Evolutionary conservation across 371 early-diverging fungal species (phyloP).

Genomic region (Mucor indicus): DNA sequence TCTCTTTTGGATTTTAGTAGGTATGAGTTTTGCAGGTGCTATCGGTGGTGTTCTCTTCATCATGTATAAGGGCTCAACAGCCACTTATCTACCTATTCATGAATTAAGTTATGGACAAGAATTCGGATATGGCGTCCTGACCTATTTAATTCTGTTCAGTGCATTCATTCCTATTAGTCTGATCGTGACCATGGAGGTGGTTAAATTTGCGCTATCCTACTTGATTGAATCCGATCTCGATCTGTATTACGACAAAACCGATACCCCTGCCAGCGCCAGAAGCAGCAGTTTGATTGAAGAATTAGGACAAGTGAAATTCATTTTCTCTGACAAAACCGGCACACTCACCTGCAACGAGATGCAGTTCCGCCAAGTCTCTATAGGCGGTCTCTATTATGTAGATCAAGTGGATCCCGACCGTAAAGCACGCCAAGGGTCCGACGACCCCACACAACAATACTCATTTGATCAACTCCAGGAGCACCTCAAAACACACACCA

Average conservation of each 20-base stretch:
- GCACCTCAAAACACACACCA: conserved; percentile 53
- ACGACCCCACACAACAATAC: conserved; percentile 47
- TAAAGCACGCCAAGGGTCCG: conserved; percentile 14
- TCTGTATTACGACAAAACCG: conserved; percentile 64
- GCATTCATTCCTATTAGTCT: conserved; percentile 81
- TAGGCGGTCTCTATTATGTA: conserved; percentile 56
- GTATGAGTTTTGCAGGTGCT: conserved; percentile 77
- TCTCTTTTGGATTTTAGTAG: conserved; percentile 76
- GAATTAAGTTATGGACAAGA: conserved; percentile 15
- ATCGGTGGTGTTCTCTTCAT: conserved; percentile 57
- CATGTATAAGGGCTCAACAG: conserved; percentile 25
- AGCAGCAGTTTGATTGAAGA: conserved; percentile 85
- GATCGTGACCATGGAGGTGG: conserved; percentile 80
- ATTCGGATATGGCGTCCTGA: conserved; percentile 66
- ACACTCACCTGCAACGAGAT: conserved; percentile 73
- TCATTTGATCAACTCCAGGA: conserved; percentile 56
- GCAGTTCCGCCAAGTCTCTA: conserved; percentile 61
- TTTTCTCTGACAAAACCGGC: conserved; percentile 95
- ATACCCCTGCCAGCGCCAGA: conserved; percentile 68
- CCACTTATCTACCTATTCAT: conserved; percentile 24
- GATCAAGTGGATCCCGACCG: conserved; percentile 21
- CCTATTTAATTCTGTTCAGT: conserved; percentile 79
- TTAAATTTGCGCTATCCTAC: conserved; percentile 61
- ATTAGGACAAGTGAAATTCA: conserved; percentile 88
- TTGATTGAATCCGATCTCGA: conserved; percentile 63